Conservation (phyloP, 148 eudicot genomes). For the Suaeda aralocaspica region DNA sequence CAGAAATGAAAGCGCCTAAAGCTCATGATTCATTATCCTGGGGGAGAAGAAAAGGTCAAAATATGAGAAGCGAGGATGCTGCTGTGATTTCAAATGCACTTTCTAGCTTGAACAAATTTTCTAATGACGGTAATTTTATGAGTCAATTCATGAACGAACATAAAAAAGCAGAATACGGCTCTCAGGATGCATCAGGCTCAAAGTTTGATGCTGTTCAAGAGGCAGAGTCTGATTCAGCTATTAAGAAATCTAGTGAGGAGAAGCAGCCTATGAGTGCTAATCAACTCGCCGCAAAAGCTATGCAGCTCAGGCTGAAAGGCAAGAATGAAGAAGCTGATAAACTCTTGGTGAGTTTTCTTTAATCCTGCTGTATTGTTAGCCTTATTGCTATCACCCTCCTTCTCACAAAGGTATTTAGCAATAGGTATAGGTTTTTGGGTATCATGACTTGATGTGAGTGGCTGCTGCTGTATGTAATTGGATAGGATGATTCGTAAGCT, state of each 20-base stretch:
- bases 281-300: conserved; percentile 86
- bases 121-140: conserved; percentile 83
- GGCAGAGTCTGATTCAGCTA: conserved; percentile 24
- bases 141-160: conserved; percentile 31
- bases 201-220: conserved; percentile 32
- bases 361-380: no score
- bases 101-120: conserved; percentile 68
- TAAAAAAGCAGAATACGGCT: conserved; percentile 27
- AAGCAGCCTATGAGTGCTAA: conserved; percentile 71
- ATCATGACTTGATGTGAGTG: background rate
- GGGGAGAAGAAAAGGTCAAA: conserved; percentile 59
- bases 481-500: background rate
- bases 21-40: conserved; percentile 76
- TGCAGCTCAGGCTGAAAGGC: conserved; percentile 92
- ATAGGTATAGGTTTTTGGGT: no score
- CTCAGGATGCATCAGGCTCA: conserved; percentile 23
- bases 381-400: no score
- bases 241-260: conserved; percentile 28
- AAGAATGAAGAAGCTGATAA: conserved; percentile 84
- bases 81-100: conserved; percentile 62
- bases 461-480: background rate
- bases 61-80: conserved; percentile 46
- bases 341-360: conserved; percentile 52
- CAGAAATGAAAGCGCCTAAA: conserved; percentile 73
- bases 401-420: no score